Evolutionary conservation across 2,329 filamentous ascomycete species (phyloP), one percentile per base, ranked within the genome.

Genomic region (Epichloe sp.): DNA sequence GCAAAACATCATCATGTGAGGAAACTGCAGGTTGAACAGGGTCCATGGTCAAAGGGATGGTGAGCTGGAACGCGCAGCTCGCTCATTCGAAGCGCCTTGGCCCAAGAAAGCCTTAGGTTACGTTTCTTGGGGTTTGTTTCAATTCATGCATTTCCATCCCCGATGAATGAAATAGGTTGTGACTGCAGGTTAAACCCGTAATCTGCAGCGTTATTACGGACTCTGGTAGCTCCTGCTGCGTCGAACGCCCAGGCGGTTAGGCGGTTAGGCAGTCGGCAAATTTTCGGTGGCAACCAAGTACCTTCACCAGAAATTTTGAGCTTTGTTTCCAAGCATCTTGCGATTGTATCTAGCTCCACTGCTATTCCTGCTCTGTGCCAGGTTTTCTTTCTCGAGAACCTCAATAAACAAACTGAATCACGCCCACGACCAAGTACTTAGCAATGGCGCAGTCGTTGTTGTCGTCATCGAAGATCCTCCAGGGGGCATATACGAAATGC

Each of bases 391-490:
- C 23, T 19, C 37, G n/a, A 43, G 47, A 4, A 31, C 10, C 38
- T 35, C 12, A 31, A 26, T 12, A n/a, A 12, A 23, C 4, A 6
- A 11, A 19, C 8, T 35, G 31, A 2, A 36, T 14, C 42, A 15
- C 34, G n/a, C n/a, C 41, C 3, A 10, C 41, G 19, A 51, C 35
- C 51, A 53, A 23, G 34, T 26, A 44, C 43, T 46, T 35, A 54
- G 42, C 50, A 54, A 75, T 75, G 72, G 66, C 71, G 52, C 67
- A 66, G 50, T 57, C 65, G 44, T 54, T 65, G 7, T 17, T 31
- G 38, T 59, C 64, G 37, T 59, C 67, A 8, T 65, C 68, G 37
- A 68, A 63, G 56, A 60, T 64, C 51, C 55, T 71, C 7, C 57
- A 65, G 51, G 64, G 64, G 51, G 58, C 64, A 15, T 52, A 71